These are phyloP conservation scores for Tricholomella constricta DNA, from an alignment of 768 basidiomycete genomes.

Conservation along the genomic window DNA sequence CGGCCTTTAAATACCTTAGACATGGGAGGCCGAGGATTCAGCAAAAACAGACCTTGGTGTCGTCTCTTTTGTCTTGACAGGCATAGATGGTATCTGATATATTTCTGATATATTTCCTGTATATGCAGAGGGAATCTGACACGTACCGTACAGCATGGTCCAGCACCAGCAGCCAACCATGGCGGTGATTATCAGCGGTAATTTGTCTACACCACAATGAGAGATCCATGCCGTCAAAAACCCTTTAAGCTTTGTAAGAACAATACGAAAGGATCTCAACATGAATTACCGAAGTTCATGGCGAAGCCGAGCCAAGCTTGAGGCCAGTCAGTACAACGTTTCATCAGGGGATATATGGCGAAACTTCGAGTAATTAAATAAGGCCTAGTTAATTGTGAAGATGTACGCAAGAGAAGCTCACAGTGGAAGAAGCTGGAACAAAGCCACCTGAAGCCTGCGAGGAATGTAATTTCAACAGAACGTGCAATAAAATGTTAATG, in stretches of 20 bases:
- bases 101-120: no score
- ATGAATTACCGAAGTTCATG: constrained; percentile 53
- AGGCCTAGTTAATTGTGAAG: constrained; percentile 20
- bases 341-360: constrained; percentile 50
- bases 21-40: no score
- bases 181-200: constrained; percentile 26
- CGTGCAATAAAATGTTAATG: not conserved
- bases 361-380: constrained; percentile 37
- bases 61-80: not conserved
- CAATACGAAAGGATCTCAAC: constrained; percentile 32
- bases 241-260: constrained; percentile 1
- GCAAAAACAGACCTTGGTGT: not conserved
- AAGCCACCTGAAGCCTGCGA: not conserved
- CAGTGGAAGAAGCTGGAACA: constrained; percentile 7
- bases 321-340: constrained; percentile 56
- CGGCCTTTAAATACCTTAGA: not conserved
- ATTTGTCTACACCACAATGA: constrained; percentile 21
- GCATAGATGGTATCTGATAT: constrained; percentile 3
- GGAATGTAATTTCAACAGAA: not conserved
- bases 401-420: not conserved
- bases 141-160: constrained; percentile 48
- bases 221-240: constrained; percentile 2
- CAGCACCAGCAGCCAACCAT: constrained; percentile 47
- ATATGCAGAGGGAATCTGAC: no score
- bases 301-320: constrained; percentile 59